Base-by-base conservation (phyloP, 495 filamentous ascomycete genomes). In the Hypoxylon trugodes region DNA sequence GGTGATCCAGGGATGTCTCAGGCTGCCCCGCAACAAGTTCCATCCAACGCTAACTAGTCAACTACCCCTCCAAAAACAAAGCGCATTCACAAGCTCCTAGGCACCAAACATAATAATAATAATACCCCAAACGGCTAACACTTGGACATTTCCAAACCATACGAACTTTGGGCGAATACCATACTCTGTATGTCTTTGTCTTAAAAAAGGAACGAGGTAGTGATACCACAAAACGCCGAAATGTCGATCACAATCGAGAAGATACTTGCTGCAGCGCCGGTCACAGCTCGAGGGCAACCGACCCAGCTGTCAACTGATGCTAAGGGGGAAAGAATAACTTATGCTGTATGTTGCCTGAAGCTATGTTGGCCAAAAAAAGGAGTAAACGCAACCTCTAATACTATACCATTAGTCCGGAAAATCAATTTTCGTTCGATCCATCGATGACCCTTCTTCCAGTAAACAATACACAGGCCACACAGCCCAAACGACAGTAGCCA, bases 391-490 rank as follows among this genome's bases (percentile, higher is more conserved):
- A 32, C 19, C 18, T 45, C 59, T 71, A 54, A 65, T 38, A 3
- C 36, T 38, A 10, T 49, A 19, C 19, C 3, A 35, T 15, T 38
- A 97, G 93, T 93, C 92, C 28, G 92, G 91, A 66, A 98, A 98
- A 83, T 97, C 94, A 35, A 88, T 97, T 72, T 98, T 96, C 78
- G 76, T 98, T 15, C 92, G 95, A 52, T 90, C 85, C 32, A 94
- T 98, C 79, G 93, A 97, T 74, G 79, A 96, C 74, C 94, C 96
- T 43, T 82, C 90, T 46, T 69, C 86, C 38, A 85, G 86, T 73
- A 90, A 87, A 61, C 93, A 98, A 76, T 98, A 98, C 77, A 94
- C 89, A 18, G 85, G 87, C 66, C 95, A 98, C 77, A 97, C 92
- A 21, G 80, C 89, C 26, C 84, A 86, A 48, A 94, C 93, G 0